Conservation (phyloP, 1,284 basidiomycete genomes). For the Naganishia cerealis region DNA sequence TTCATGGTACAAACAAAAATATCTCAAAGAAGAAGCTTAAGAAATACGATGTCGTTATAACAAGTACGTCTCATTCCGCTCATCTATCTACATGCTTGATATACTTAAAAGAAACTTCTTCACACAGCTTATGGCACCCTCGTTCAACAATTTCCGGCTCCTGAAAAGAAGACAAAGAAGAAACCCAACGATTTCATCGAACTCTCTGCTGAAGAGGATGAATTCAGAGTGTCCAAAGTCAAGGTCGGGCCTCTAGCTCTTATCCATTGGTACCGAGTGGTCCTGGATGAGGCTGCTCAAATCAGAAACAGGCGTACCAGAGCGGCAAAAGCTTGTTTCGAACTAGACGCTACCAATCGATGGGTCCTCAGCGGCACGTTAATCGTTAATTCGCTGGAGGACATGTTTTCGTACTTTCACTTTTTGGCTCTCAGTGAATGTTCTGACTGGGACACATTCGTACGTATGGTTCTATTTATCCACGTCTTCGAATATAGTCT, state of each 20-base stretch:
- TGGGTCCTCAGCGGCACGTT: constrained; percentile 48
- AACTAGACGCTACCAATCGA: constrained; percentile 43
- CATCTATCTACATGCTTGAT: neutral
- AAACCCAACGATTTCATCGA: constrained; percentile 36
- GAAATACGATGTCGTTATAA: constrained; percentile 51
- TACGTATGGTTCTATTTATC: constrained; percentile 10
- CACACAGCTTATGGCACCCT: constrained; percentile 32
- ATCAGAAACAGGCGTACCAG: constrained; percentile 49
- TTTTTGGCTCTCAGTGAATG: constrained; percentile 28
- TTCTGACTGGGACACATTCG: constrained; percentile 43
- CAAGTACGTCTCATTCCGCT: constrained; percentile 41
- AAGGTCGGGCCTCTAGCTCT: constrained; percentile 45
- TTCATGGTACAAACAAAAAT: constrained; percentile 49
- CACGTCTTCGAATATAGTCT: neutral
- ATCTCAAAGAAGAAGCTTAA: constrained; percentile 40
- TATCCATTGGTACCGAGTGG: constrained; percentile 51
- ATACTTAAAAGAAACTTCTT: neutral
- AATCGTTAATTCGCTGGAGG: constrained; percentile 44
- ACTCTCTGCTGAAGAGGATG: constrained; percentile 37
- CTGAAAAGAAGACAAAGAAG: constrained; percentile 37
- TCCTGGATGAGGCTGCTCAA: constrained; percentile 51
- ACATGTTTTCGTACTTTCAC: constrained; percentile 38
- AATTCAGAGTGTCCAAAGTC: constrained; percentile 36
- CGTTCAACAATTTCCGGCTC: constrained; percentile 35
- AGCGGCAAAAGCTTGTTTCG: constrained; percentile 42